Base-by-base conservation (phyloP, 768 basidiomycete genomes). In the Leccinum broughii region DNA sequence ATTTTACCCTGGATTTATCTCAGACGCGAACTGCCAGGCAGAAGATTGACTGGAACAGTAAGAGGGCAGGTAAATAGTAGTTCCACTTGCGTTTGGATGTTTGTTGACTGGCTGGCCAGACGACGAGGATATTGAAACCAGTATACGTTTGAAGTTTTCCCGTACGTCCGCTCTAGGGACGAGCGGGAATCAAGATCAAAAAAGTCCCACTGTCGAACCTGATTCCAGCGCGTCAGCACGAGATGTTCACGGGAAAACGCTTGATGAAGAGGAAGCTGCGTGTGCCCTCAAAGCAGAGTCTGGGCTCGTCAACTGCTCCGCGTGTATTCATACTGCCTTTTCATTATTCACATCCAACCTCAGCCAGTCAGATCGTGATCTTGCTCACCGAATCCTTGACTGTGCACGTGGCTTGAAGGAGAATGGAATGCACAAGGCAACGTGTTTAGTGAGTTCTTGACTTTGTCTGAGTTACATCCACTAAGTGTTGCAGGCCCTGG, bases 101-200 rank as follows among this genome's bases (percentile, higher is more conserved):
- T 55, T 46, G 32, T 55, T 62, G 63, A 62, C 56, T 52, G 22
- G 61, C 41, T 35, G 30, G 48, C 41, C 63, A 93, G 92, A 92
- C 68, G 92, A 95, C 67, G 89, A 93, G 72, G 84, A 93, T 66
- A 87, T 93, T 52, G 92, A 95, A 74, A 90, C 88, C 4, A 70
- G 76, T 8, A 77, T 94, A 55, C 76, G 76, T 62, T 77, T 87
- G 52, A 81, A 75, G 54, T 78, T 79, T 62, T 64, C 68, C 59
- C 49, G 50, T 41, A 49, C 28, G 26, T n/a, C 55, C n/a, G 53
- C 41, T 15, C 13, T 51, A 26, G 71, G 66, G 35, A 37, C 70
- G 35, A 54, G 57, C 17, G 68, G 66, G 24, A 55, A 52, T 41
- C 59, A 56, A 44, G 58, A 61, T 24, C 61, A 52, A 37, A 37